Evolutionary conservation across 164 flowering plant species (phyloP), one percentile per base, ranked within the genome.

Genomic region (Litsea cubeba): DNA sequence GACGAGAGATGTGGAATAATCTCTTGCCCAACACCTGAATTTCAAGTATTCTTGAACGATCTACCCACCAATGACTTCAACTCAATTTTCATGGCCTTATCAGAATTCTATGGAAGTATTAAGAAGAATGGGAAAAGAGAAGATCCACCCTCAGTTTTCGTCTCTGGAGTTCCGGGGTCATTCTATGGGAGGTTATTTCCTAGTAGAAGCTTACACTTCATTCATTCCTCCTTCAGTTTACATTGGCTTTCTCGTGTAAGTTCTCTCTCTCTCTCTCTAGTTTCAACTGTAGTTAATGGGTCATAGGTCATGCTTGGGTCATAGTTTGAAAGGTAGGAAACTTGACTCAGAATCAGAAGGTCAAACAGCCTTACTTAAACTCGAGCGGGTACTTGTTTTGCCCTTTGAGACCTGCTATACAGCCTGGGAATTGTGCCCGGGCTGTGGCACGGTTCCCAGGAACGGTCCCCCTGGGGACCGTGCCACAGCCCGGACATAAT

Each of bases 31-130:
- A 12, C 75, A 14, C 87, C 88, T 2, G 95, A 92, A 74, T 80
- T 92, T 22, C 79, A 82, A 28, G 84, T 92, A 10, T 84, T 79
- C 79, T 82, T 94, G 11, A 94, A 92, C 67, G 98, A 94, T 79
- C 93, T 94, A 35, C 97, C 98, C 0, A 74, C 88, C 63, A 94
- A 90, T 72, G 98, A 94, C 81, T 94, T 94, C 85, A 94, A 94
- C 81, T 85, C 95, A 3, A 79, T 91, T 62, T 90, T 92, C 78
- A 85, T 64, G 77, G 76, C 85, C 65, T 79, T 91, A 82, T 95
- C 98, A 0, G 91, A 88, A 25, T 87, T 94, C 63, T 83, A 81
- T 25, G 75, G 68, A 5, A 81, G 81, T 35, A 76, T 90, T 24
- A 76, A 62, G 49, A 77, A 76, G 32, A 83, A 75, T 40, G 78